Evolutionary conservation across 2,329 filamentous ascomycete genomes (phyloP).

Genomic region (Aureobasidium subglaciale): DNA sequence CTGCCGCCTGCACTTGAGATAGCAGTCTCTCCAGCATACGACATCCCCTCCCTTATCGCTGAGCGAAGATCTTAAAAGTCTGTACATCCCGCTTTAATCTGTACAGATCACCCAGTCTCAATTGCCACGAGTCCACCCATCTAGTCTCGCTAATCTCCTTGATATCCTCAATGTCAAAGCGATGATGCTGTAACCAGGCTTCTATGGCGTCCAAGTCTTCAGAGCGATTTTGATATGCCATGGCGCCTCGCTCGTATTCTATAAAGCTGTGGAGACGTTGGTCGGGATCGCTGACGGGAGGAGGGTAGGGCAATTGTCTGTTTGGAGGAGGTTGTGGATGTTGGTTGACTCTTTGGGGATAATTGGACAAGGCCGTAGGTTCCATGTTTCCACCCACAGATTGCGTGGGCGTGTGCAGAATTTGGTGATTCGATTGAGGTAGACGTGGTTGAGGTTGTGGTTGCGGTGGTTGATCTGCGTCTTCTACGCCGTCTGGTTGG

Average conservation of each 20-base stretch:
- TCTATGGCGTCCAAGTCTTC: conserved; percentile 12
- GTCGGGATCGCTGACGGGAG: conserved; percentile 2
- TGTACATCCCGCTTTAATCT: conserved; percentile 8
- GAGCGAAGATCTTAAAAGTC: not conserved
- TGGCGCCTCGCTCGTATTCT: not conserved
- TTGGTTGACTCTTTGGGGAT: not conserved
- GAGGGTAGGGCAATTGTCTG: not conserved
- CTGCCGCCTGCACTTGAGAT: too few relatives aligned
- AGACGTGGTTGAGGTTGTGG: not conserved
- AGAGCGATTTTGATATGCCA: conserved; percentile 1
- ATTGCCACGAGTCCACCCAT: conserved; percentile 6
- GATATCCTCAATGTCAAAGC: conserved; percentile 6
- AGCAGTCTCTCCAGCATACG: too few relatives aligned
- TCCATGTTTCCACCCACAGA: not conserved
- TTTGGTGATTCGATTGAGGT: not conserved
- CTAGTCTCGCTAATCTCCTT: conserved; percentile 1
- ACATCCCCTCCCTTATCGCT: not conserved
- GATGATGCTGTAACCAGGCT: conserved; percentile 7
- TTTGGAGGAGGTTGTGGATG: not conserved
- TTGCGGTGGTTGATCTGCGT: not conserved
- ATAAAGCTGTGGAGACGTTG: conserved; percentile 5
- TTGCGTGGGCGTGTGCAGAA: not conserved
- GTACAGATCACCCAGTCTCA: conserved; percentile 6
- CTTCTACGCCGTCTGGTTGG: not conserved
- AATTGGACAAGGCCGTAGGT: not conserved